Base-by-base conservation (phyloP, 768 basidiomycete genomes). In the Panus rudis region DNA sequence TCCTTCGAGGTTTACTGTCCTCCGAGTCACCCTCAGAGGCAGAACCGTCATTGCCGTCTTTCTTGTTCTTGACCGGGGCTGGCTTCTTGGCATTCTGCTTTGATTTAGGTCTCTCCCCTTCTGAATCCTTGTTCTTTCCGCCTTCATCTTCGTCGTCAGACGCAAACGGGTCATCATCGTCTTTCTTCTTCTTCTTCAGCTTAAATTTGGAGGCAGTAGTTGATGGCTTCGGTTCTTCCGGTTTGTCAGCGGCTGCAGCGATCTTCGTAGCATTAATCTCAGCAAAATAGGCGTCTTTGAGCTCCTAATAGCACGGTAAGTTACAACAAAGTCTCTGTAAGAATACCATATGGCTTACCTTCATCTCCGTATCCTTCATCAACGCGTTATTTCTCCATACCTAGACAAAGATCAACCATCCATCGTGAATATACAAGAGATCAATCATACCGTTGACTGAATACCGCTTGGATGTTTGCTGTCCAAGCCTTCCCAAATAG, bases 391-490 rank as follows among this genome's bases (percentile, higher is more conserved):
- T 79, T 63, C 81, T 85, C 82, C 84, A 86, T 23, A 78, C 66
- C 84, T 85, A 47, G 46, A 33, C 30, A 45, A n/a, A 22, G 47
- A 38, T 42, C 16, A 45, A 22, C 10, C n/a, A n/a, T 30, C n/a
- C 28, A 30, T n/a, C 28, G n/a, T n/a, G n/a, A n/a, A 30, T n/a
- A 30, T 30, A 30, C n/a, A 10, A 30, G n/a, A 10, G 28, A 20
- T 12, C 14, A 39, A 17, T 43, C 24, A 45, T 45, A 82, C 84
- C 47, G 84, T 85, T 19, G 84, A 80, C 30, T 70, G 74, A 39
- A 88, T 71, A 6, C 84, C 81, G 55, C 82, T 84, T 1, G 78
- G 59, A 55, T 87, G 85, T 55, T 88, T 88, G 60, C 83, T 85
- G 51, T 86, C 81, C 43, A 88, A 63, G 1, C 80, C 82, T 78